Percentiles rank a stretch among this genome's conserved stretches.
phyloP scores from a whole-genome alignment of 345 rosid species.

The Acer negundo region DNA sequence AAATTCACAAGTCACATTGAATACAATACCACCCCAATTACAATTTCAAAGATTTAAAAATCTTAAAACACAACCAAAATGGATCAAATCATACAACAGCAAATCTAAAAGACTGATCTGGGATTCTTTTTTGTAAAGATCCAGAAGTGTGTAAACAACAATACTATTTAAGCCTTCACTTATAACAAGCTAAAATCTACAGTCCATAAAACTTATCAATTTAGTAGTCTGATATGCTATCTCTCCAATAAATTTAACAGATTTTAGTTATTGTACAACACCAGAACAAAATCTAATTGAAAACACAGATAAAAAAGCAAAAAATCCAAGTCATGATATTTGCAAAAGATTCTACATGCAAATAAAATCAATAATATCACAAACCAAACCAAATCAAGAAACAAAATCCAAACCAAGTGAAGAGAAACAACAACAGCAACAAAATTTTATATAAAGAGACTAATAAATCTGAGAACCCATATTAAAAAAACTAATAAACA shows the following conservation, averaged over 20 bases:
- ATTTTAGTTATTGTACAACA: neutral
- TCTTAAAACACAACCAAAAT: slow-evolving; percentile 11
- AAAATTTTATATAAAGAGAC: neutral
- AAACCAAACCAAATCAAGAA: no score
- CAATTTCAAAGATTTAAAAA: slow-evolving; percentile 8
- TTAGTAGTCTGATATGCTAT: slow-evolving; percentile 8
- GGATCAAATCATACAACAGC: slow-evolving; percentile 12
- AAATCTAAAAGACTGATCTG: slow-evolving; percentile 4
- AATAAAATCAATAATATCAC: neutral
- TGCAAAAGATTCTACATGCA: slow-evolving; percentile 17
- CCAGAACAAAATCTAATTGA: slow-evolving; percentile 24
- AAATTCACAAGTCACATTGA: slow-evolving; percentile 19
- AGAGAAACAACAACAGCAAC: neutral
- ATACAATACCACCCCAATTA: slow-evolving; percentile 1
- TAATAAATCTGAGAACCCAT: slow-evolving; percentile 23
- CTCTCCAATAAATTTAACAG: slow-evolving; percentile 4
- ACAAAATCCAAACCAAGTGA: neutral
- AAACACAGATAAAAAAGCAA: slow-evolving; percentile 5
- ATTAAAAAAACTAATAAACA: neutral
- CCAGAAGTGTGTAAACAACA: slow-evolving; percentile 9
- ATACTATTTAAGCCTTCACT: neutral
- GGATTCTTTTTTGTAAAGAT: neutral
- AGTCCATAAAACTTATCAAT: neutral
- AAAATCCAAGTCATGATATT: slow-evolving; percentile 9
- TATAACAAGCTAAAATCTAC: neutral